These are phyloP conservation scores for Iris pallida DNA, from an alignment of 116 monocot species.

Conservation along the genomic window DNA sequence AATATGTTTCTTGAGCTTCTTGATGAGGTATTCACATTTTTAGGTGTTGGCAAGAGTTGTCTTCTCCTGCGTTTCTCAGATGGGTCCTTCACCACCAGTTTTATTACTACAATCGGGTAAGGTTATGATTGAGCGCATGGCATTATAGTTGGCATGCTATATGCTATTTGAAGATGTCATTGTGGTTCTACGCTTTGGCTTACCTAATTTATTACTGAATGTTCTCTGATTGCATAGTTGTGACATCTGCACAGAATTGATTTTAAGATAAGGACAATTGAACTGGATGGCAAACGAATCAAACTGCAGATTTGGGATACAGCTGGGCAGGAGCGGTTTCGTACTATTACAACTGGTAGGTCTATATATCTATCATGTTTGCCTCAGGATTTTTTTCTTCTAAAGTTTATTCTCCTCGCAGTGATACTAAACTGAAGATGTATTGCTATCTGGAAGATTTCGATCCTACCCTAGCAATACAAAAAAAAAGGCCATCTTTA, in stretches of 20 bases:
- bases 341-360: slow-evolving; percentile 83
- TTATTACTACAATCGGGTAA: slow-evolving; percentile 94
- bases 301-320: slow-evolving; percentile 95
- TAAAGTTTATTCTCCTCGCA: no score
- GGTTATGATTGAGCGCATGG: background rate
- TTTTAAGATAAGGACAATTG: slow-evolving; percentile 88
- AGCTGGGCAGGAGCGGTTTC: slow-evolving; percentile 82
- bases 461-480: no score
- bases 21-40: background rate
- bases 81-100: slow-evolving; percentile 94
- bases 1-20: background rate
- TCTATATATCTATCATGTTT: background rate
- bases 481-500: no score
- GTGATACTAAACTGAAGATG: no score
- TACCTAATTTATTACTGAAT: no score
- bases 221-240: background rate
- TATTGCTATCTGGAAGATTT: no score
- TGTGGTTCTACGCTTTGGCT: no score
- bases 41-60: slow-evolving; percentile 99
- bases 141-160: background rate
- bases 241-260: slow-evolving; percentile 49
- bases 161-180: no score
- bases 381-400: no score
- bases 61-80: slow-evolving; percentile 93
- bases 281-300: slow-evolving; percentile 81